Evolutionary conservation across 768 basidiomycete genomes (phyloP), one percentile per base, ranked within the genome.

Genomic region (Clavulina sp.): DNA sequence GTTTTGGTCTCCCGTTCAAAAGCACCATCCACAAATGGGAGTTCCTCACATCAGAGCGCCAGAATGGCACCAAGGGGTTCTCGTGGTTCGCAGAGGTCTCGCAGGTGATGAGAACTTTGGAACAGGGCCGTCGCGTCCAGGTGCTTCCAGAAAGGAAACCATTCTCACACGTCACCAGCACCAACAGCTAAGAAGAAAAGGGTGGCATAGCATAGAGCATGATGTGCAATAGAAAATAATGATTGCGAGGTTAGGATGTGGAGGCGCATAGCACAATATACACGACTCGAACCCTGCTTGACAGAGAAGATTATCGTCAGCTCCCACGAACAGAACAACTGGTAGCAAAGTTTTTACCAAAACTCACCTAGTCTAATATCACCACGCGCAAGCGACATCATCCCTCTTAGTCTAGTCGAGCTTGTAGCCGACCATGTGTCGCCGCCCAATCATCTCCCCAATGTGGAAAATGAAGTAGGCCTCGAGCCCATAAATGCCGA

Each of bases 401-500:
- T n/a, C n/a, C n/a, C n/a, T 34, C 48, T 49, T 30, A 30, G 31
- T 28, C 41, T 26, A 38, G 13, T 61, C 58, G 34, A 84, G 60
- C 53, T 79, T 75, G 69, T 88, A 89, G 32, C 85, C 87, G 59
- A 91, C 70, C 34, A 88, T 61, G 64, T 75, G 76, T 66, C 85
- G 76, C 57, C 86, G 72, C 5, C 85, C 85, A 54, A 91, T 59
- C 52, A 91, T 91, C 67, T 92, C 88, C 51, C 88, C 88, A 68
- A 92, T 76, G 80, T 86, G 84, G 73, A 84, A 93, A 59, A 93
- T 81, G 16, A 81, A 80, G 62, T 91, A 93, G 30, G 85, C 88
- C 67, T 93, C 86, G 23, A 87, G 61, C 5, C 76, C 85, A 61
- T 88, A 86, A 18, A 87, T 63, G 6, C 77, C 77, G 24, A 87